phyloP scores from a whole-genome alignment of 148 eudicot species.

The Arbutus unedo region DNA sequence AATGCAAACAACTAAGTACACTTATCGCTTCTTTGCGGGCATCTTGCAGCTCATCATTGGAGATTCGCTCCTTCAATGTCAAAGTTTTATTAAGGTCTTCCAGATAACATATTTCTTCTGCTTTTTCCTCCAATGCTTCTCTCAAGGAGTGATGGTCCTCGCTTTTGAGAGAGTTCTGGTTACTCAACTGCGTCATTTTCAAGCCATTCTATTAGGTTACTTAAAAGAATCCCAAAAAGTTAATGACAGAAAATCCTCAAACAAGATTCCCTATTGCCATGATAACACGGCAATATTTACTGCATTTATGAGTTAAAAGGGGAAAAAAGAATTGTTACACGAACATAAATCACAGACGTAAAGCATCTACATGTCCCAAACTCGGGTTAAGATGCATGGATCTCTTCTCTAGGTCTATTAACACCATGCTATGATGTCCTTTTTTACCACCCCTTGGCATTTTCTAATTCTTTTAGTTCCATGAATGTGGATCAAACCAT shows the following conservation, averaged over 20 bases:
- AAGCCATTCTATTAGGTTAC: not conserved
- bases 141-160: constrained; percentile 7
- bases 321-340: not conserved
- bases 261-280: not conserved
- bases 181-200: constrained; percentile 10
- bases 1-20: not conserved
- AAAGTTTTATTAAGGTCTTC: not conserved
- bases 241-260: not conserved
- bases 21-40: constrained; percentile 24
- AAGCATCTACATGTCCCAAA: too few species aligned
- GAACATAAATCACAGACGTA: not conserved
- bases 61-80: constrained; percentile 7
- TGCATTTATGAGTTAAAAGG: not conserved
- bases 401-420: not conserved
- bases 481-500: not conserved
- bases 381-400: not conserved
- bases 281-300: not conserved
- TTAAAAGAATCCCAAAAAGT: not conserved
- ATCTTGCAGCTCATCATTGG: constrained; percentile 29
- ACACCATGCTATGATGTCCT: not conserved
- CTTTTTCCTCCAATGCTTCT: constrained; percentile 6
- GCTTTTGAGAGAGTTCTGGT: not conserved
- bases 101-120: not conserved
- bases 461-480: not conserved
- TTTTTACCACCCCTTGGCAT: not conserved